Conservation (phyloP, 2,329 filamentous ascomycete genomes). For the Plenodomus biglobosus region DNA sequence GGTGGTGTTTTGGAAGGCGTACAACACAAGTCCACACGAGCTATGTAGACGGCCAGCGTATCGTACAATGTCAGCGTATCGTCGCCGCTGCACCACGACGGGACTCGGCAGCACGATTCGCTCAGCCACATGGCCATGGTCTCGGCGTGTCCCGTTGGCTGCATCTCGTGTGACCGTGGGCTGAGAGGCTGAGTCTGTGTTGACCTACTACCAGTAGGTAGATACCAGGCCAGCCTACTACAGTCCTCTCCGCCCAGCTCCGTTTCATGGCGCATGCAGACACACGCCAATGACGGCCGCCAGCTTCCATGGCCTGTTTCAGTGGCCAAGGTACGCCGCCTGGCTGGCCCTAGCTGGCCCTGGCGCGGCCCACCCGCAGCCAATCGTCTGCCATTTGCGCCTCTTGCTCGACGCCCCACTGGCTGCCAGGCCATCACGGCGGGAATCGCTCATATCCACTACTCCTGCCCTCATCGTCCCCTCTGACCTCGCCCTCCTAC, state of each 20-base stretch:
- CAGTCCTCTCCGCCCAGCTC: conserved; percentile 7
- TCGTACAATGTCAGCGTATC: not conserved
- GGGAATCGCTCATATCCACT: conserved; percentile 29
- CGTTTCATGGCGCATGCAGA: conserved; percentile 34
- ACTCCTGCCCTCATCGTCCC: conserved; percentile 23
- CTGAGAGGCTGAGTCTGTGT: conserved; percentile 7
- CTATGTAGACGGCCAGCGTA: not conserved
- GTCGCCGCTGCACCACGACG: not conserved
- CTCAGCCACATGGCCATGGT: not conserved
- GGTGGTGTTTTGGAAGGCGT: too few relatives aligned
- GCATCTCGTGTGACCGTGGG: conserved; percentile 22
- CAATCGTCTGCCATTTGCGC: conserved; percentile 17
- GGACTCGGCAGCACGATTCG: conserved; percentile 3
- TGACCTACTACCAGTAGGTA: too few relatives aligned
- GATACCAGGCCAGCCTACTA: too few relatives aligned
- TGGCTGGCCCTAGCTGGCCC: not conserved
- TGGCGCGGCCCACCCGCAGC: conserved; percentile 11
- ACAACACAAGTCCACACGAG: not conserved
- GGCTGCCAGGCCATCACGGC: conserved; percentile 5
- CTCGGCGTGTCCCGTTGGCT: not conserved
- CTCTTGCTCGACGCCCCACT: conserved; percentile 3
- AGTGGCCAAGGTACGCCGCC: conserved; percentile 8
- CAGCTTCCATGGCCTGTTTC: conserved; percentile 20
- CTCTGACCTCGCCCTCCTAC: conserved; percentile 23
- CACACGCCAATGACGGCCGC: conserved; percentile 26